These are phyloP conservation scores for Penicillium riverlandense DNA, from an alignment of 495 filamentous ascomycete species.

Conservation along the genomic window DNA sequence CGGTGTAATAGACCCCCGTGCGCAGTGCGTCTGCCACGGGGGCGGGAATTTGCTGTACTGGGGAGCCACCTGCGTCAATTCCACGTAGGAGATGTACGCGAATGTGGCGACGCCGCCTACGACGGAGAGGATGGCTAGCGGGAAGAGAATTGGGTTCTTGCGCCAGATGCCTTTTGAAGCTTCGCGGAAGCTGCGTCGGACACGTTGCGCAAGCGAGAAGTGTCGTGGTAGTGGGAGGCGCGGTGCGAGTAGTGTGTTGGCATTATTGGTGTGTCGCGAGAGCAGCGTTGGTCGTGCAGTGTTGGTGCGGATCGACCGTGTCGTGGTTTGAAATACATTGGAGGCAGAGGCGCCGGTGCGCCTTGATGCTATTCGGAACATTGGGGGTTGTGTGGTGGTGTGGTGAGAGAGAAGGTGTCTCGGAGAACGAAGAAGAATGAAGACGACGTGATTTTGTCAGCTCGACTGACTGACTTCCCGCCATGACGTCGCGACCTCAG, in stretches of 20 bases:
- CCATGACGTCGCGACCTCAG: conserved; percentile 17
- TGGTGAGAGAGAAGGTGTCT: neutral
- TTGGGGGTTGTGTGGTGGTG: conserved; percentile 5
- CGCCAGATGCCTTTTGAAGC: conserved; percentile 40
- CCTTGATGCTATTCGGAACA: conserved; percentile 30
- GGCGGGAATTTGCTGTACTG: conserved; percentile 74
- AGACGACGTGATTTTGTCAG: no score
- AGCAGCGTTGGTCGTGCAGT: conserved; percentile 11
- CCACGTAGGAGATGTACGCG: conserved; percentile 48
- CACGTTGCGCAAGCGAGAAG: conserved; percentile 17
- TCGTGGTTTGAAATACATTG: conserved; percentile 7
- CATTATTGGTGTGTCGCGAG: conserved; percentile 3
- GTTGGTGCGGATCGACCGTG: conserved; percentile 19
- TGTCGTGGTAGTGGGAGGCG: conserved; percentile 11
- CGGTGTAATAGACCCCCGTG: conserved; percentile 79
- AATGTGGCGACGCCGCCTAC: conserved; percentile 28
- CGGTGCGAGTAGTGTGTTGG: conserved; percentile 2
- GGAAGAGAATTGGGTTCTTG: conserved; percentile 38
- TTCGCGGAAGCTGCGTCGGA: conserved; percentile 27
- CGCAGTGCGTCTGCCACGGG: conserved; percentile 74
- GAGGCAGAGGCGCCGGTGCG: conserved; percentile 21
- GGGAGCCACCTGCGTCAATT: conserved; percentile 54
- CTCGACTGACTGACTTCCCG: conserved; percentile 19
- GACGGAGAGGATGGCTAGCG: conserved; percentile 43
- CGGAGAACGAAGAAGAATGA: neutral